Evolutionary conservation across 305 asterid genomes (phyloP), one percentile per base, ranked within the genome.

Genomic region (Caryopteris hybrid): DNA sequence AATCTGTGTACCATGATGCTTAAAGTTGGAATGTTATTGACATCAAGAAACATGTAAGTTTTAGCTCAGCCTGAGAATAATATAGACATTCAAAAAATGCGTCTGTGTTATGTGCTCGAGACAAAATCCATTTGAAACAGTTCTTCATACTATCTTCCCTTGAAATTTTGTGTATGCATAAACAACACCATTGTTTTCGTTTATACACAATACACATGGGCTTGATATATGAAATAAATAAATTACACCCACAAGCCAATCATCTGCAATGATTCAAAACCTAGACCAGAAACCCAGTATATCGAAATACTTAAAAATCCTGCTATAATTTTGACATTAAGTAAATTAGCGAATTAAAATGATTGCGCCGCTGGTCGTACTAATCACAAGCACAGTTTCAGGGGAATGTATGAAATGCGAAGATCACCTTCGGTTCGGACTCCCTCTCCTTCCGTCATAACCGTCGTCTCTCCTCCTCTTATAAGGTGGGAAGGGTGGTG

Each of bases 381-480:
- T 4, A 45, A 66, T 17, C 46, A 58, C 14, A 20, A 31, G 5
- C 50, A 8, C 23, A 25, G 36, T 45, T 16, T 38, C 46, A 25
- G 23, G 29, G 57, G 50, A 48, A 47, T 42, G 17, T 38, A 58
- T 12, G 46, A 51, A 45, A 51, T 21, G 27, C 13, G 29, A 56
- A 57, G 13, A 80, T 70, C 70, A 84, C 96, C 96, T 88, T 43
- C 96, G 83, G 72, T 86, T 81, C 42, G 86, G 93, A 50, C 94
- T 81, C 23, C 86, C 88, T 54, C 92, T 84, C 71, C 96, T 71
- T 20, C 89, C 86, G 51, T 85, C 94, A 72, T 74, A 81, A 29
- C 69, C 80, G 69, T 86, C 89, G 66, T 81, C 94, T 71, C 94
- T 89, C 65, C 92, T 81, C 53, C 94, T 70, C 74, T 89, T 86